Evolutionary conservation across 305 asterid genomes (phyloP).

Genomic region (Solanum aculeatissimum): DNA sequence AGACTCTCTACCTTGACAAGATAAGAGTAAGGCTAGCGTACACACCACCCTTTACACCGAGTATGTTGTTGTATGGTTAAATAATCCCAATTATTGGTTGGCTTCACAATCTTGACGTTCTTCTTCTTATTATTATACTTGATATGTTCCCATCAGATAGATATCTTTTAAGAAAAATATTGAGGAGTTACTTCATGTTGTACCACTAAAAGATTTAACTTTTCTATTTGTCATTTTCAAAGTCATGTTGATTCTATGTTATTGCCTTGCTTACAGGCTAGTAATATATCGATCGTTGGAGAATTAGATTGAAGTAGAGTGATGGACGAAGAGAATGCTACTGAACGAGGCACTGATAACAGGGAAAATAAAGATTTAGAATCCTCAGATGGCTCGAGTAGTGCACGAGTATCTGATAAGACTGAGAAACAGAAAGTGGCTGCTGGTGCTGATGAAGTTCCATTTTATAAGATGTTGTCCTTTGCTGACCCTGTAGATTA

Average conservation of each 20-base stretch:
- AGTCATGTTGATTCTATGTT: neutral
- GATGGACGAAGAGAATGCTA: neutral
- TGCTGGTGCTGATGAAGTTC: neutral
- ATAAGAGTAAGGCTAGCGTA: neutral
- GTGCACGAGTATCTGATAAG: neutral
- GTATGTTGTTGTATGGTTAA: neutral
- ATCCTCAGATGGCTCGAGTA: neutral
- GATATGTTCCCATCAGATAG: neutral
- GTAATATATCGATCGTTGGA: neutral
- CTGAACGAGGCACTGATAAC: neutral
- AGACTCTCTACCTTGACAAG: neutral
- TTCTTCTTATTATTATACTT: neutral
- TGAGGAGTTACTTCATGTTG: neutral
- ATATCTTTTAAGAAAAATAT: neutral
- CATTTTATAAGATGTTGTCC: slow-evolving; percentile 39
- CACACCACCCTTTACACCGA: no score
- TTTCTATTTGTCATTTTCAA: neutral
- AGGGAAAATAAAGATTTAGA: neutral
- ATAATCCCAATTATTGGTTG: neutral
- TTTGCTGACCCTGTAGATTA: slow-evolving; percentile 46
- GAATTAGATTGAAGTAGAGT: neutral
- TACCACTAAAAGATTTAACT: neutral
- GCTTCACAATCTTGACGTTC: neutral
- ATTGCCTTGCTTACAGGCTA: neutral
- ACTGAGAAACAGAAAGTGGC: neutral